Evolutionary conservation across 1,139 yeast genomes (phyloP).

Genomic region (Wickerhamiella pararugosa): DNA sequence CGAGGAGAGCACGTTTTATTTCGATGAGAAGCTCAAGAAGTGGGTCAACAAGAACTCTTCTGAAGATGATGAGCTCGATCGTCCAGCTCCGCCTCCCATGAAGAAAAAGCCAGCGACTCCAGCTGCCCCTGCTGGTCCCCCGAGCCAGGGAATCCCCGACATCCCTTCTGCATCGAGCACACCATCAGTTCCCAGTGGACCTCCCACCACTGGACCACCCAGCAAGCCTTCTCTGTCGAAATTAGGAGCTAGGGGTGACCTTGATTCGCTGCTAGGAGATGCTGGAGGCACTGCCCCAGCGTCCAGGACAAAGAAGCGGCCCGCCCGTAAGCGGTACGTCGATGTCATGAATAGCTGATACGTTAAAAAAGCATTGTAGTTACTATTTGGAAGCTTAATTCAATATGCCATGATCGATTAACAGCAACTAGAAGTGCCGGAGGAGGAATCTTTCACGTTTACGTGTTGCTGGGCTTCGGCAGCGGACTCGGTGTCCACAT

Average conservation of each 20-base stretch:
- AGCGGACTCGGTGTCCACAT: constrained; percentile 32
- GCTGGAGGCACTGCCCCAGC: constrained; percentile 21
- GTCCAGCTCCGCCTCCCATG: constrained; percentile 69
- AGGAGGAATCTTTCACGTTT: background rate
- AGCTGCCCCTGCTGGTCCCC: constrained; percentile 6
- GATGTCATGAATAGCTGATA: constrained; percentile 42
- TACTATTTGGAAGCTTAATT: background rate
- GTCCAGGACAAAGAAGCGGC: constrained; percentile 43
- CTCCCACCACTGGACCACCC: constrained; percentile 16
- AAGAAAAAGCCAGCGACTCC: constrained; percentile 32
- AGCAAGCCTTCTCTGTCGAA: constrained; percentile 11
- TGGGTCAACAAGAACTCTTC: constrained; percentile 73
- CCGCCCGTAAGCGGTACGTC: constrained; percentile 61
- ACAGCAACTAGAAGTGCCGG: background rate
- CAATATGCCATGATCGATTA: background rate
- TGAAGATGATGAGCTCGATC: constrained; percentile 47
- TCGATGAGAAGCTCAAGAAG: constrained; percentile 69
- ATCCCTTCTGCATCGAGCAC: constrained; percentile 16
- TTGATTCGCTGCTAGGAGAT: constrained; percentile 54
- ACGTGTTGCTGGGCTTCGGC: constrained; percentile 10
- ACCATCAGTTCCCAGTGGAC: constrained; percentile 6
- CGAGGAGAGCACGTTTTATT: constrained; percentile 56
- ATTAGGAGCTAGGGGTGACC: constrained; percentile 27
- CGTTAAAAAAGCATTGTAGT: constrained; percentile 16
- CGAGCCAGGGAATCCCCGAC: constrained; percentile 3